Base-by-base conservation (phyloP, 2,329 filamentous ascomycete species). In the Davidsoniella eucalypti region DNA sequence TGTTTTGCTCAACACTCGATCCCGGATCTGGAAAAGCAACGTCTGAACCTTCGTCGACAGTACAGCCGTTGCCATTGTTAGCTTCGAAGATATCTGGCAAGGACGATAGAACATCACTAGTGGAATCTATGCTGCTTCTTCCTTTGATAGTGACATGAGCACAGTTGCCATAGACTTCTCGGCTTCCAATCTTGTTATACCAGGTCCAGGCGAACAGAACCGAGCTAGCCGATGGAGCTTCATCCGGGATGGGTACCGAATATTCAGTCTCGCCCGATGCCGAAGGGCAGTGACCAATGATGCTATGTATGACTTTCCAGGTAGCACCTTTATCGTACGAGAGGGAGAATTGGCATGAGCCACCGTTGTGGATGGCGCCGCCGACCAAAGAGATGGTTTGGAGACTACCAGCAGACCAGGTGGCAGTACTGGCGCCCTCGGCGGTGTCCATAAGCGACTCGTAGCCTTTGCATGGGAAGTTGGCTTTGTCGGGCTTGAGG, bases 131-230 rank as follows among this genome's bases (percentile, higher is more conserved):
- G 16, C 42, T 43, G 1, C 17, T 39, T 16, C 56, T 56, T 2
- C 57, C 56, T 1, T 54, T 48, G 43, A 80, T 72, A n/a, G 68
- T 68, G 23, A 82, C 69, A 5, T 71, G 69, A 0, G 77, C 78
- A 56, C 78, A 83, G 61, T 82, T 79, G 75, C 80, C 80, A 65
- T 83, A 84, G 71, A 81, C 79, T 58, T 82, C 78, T 16, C 78
- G 68, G 58, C 80, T 80, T 1, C 78, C 78, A 23, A 76, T 56
- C 53, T 70, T 69, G 61, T 80, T 80, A 61, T 78, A 77, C 74
- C 73, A 77, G 2, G 72, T 74, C 79, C 79, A 82, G 1, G 71
- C 71, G 10, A 82, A 65, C 1, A 82, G 59, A 6, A 72, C 75
- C 65, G 44, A 57, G 52, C 57, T 54, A n/a, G 75, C 67, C 0